Conservation (phyloP, 1,139 yeast genomes). For the Zygoascus sp. region DNA sequence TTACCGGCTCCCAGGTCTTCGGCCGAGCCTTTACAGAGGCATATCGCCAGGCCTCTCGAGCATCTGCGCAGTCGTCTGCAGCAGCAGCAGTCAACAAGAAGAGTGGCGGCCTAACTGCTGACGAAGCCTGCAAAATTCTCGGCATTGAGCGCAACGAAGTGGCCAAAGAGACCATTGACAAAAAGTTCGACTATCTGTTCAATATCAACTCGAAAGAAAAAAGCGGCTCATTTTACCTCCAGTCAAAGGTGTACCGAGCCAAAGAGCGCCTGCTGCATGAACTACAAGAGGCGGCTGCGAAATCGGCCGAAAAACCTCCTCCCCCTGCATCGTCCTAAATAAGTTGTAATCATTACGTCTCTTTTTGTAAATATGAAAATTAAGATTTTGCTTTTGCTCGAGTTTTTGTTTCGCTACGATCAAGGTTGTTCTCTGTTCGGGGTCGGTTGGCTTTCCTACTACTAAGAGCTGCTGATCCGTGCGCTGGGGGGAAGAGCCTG, state of each 20-base stretch:
- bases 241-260: constrained; percentile 87
- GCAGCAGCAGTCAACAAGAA: constrained; percentile 54
- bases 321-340: background rate
- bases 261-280: constrained; percentile 59
- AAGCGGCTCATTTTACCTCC: constrained; percentile 89
- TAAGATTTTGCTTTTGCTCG: background rate
- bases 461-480: too few relatives aligned
- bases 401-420: background rate
- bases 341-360: background rate
- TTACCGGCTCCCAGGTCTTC: constrained; percentile 93
- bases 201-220: constrained; percentile 88
- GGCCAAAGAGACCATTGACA: constrained; percentile 62
- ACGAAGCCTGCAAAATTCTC: constrained; percentile 87
- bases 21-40: constrained; percentile 98
- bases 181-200: constrained; percentile 76
- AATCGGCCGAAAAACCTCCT: background rate
- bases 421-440: background rate
- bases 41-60: constrained; percentile 91
- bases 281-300: constrained; percentile 27
- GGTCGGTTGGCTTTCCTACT: too few relatives aligned
- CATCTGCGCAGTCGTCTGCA: constrained; percentile 67
- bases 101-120: constrained; percentile 76
- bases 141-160: constrained; percentile 56
- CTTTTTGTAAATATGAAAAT: background rate
- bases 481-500: too few relatives aligned